A percentile compares a stretch with the other conserved stretches of the same genome.
phyloP scores from a whole-genome alignment of 495 filamentous ascomycete species.

The Neurospora pannonica region DNA sequence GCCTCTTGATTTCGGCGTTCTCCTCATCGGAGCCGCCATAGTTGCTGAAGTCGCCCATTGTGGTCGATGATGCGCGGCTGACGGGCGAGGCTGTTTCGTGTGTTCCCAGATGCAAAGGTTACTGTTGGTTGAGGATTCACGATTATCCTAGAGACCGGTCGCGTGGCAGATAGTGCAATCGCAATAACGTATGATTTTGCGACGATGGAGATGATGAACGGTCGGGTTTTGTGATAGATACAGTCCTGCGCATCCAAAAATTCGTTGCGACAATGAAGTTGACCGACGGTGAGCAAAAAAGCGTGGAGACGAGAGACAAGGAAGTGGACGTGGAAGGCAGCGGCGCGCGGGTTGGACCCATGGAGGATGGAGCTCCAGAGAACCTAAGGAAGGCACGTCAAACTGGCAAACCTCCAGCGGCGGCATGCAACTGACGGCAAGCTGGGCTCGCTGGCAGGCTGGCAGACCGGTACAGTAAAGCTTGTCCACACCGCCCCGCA shows the following conservation, averaged over 20 bases:
- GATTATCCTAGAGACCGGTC: neutral
- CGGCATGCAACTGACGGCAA: neutral
- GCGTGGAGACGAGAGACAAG: neutral
- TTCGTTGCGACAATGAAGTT: neutral
- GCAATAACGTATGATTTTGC: neutral
- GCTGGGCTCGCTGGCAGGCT: neutral
- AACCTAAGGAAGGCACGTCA: neutral
- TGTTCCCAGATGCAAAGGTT: constrained; percentile 2
- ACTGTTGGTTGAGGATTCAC: neutral
- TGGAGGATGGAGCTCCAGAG: neutral
- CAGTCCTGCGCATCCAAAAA: neutral
- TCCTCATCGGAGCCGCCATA: constrained; percentile 78
- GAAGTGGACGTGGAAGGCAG: neutral
- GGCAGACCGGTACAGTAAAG: neutral
- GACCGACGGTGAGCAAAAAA: neutral
- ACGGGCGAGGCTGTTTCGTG: neutral
- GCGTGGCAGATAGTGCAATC: neutral
- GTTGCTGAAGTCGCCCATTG: constrained; percentile 41
- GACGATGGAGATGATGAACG: neutral
- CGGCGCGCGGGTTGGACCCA: neutral
- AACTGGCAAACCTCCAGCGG: neutral
- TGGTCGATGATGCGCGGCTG: neutral
- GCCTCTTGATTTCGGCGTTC: constrained; percentile 72
- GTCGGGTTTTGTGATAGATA: neutral
- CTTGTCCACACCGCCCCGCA: neutral